Base-by-base conservation (phyloP, 306 rosid genomes). In the Pyrus pyrifolia region DNA sequence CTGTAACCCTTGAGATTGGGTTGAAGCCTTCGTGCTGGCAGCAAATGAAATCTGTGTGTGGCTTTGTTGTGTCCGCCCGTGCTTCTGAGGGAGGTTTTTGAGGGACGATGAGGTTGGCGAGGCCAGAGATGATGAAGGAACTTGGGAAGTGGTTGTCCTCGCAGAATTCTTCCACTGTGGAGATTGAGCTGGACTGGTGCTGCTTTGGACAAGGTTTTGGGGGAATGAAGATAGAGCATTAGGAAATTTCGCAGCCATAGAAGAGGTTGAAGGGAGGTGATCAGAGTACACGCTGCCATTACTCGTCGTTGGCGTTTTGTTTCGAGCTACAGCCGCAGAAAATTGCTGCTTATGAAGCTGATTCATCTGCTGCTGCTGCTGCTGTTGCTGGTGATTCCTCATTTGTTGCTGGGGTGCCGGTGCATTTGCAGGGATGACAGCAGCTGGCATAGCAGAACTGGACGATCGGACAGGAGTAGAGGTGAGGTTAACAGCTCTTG, bases 1-100 rank as follows among this genome's bases (percentile, higher is more conserved):
- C 74, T 77, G 90, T 38, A 87, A 87, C 71, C 88, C 93, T 71
- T 83, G 96, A 23, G 82, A 58, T 80, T 85, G 82, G 40, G 87
- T 27, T 40, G 97, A 79, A 18, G 97, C 64, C 74, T 95, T 95
- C 3, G 90, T 66, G 84, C 76, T 96, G 40, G 93, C 86, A 18
- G 88, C 89, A 80, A 96, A 96, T 60, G 99, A 96, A 65, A 96
- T 96, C 68, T 96, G 99, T 1, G 93, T 71, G 67, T 86, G 97
- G 67, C 80, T 73, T 67, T 88, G 98, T 72, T 93, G 98, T 11
- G 84, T 55, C 9, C 97, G 93, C 23, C 72, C 81, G 67, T 85
- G 97, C 84, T 90, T 97, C 68, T 89, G 99, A 52, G 87, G 71
- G 65, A 78, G 86, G 70, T 72, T 84, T 84, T 96, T 96, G 0